Evolutionary conservation across 306 rosid species (phyloP), one percentile per base, ranked within the genome.

Genomic region (Cicer cuneatum): DNA sequence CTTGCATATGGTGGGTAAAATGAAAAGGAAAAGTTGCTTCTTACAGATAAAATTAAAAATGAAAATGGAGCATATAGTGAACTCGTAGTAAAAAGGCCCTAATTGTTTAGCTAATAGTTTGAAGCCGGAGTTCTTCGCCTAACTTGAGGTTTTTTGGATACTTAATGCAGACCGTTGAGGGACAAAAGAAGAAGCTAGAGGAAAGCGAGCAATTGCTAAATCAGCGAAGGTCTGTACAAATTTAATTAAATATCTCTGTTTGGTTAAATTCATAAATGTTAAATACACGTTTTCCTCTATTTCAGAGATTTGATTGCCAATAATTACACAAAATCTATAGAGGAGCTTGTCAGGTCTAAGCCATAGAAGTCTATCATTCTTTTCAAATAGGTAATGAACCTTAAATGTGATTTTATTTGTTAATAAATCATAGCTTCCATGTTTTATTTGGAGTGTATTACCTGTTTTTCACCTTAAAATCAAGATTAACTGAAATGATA

Each of bases 151-250:
- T 73, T 83, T 81, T 29, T 68, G 52, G 74, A 63, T 86, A 72
- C 47, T 76, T 66, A 51, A 78, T 82, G 75, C 84, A 92, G 96
- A 92, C 97, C 7, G 99, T 92, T 47, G 98, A 94, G 77, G 92
- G 93, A 29, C 96, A 94, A 88, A 90, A 89, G 87, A 80, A 82
- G 79, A 91, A 88, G 79, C 79, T 90, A 38, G 93, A 90, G 73
- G 96, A 91, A 89, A 86, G 87, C 62, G 90, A 92, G 85, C 89
- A 90, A 68, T 68, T 86, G 82, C 83, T 90, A 58, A 87, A 81
- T 85, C 95, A 90, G 51, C 35, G 95, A 60, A 91, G 95, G 99
- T 90, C 8, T 48, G 80, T 73, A 5, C n/a, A 64, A 35, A 8
- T 59, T 77, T 24, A 46, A n/a, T 69, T 24, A 4, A 19, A 47